phyloP scores from a whole-genome alignment of 2,329 filamentous ascomycete species.

The Simplicillium sp. region DNA sequence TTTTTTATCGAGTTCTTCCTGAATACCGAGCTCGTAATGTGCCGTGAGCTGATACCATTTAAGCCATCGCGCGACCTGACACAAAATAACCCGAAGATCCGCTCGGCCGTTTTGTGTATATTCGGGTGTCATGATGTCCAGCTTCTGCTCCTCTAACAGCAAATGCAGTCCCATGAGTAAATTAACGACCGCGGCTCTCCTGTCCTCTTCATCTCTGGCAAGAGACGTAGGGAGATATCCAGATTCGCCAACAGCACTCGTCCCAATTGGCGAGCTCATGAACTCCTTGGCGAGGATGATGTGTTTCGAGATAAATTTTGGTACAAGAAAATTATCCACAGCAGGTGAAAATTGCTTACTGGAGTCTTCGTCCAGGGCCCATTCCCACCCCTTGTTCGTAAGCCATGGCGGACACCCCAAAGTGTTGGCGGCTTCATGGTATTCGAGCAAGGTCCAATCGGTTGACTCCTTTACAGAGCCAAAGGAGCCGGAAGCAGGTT shows the following conservation, averaged over 20 bases:
- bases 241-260: conserved; percentile 36
- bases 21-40: conserved; percentile 43
- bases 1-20: conserved; percentile 31
- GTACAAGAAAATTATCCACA: conserved; percentile 14
- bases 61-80: conserved; percentile 76
- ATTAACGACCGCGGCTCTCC: conserved; percentile 53
- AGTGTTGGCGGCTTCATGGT: conserved; percentile 36
- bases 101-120: conserved; percentile 31
- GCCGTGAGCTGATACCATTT: conserved; percentile 49
- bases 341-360: conserved; percentile 15
- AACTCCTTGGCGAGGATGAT: conserved; percentile 57
- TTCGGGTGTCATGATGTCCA: conserved; percentile 50
- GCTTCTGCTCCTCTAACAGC: conserved; percentile 80
- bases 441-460: conserved; percentile 39
- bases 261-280: conserved; percentile 48
- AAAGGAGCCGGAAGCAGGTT: conserved; percentile 24
- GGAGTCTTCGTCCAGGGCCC: conserved; percentile 52
- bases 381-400: conserved; percentile 58
- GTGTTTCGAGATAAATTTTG: conserved; percentile 39
- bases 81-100: conserved; percentile 62
- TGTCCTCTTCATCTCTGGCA: conserved; percentile 41
- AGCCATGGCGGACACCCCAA: conserved; percentile 46
- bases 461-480: conserved; percentile 24
- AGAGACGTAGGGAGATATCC: conserved; percentile 59
- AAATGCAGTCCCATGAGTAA: conserved; percentile 73